Evolutionary conservation across 192 early-diverging fungal species (phyloP), one percentile per base, ranked within the genome.

Genomic region (Coemansia sp.): DNA sequence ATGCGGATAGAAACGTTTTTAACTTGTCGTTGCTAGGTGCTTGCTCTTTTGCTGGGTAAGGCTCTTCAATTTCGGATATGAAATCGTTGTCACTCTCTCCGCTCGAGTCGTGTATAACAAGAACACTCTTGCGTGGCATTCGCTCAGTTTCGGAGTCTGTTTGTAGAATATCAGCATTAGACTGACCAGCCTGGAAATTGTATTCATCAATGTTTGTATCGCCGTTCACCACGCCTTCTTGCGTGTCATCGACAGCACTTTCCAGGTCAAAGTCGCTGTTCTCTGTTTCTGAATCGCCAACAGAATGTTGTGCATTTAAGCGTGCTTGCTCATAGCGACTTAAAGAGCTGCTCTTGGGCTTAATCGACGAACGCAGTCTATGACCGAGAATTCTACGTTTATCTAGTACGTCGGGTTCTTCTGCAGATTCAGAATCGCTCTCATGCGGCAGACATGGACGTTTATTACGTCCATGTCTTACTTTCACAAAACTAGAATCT

Each of bases 41-140:
- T 50, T 17, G 61, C 25, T 37, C 6, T 32, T 5, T 37, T 42
- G 13, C 48, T 38, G 56, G n/a, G 5, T 20, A 25, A 37, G 65
- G 19, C 22, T 77, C 71, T 44, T 74, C 79, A 1, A 75, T 68
- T 10, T 82, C 75, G 0, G 71, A 71, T 16, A 77, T 49, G 71
- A 76, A 74, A 55, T 77, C 75, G 11, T 55, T 39, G 7, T 71
- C 74, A 6, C 56, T 17, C 14, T 82, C 79, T 20, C 71, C 79
- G 41, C 79, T 82, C 11, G 71, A 74, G 39, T 69, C 79, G 19
- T 53, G 68, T 32, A 82, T 82, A 13, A 77, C 65, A 43, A 82
- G 57, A 3, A 81, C 70, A 0, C 64, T 45, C 50, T 54, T 55
- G 17, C 61, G 16, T 5, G 14, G n/a, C 8, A 20, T 19, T 4